A percentile compares a stretch with the other conserved stretches of the same genome.
Evolutionary conservation across 2,329 filamentous ascomycete genomes (phyloP).

Genomic region (Harringtonia aguacate): DNA sequence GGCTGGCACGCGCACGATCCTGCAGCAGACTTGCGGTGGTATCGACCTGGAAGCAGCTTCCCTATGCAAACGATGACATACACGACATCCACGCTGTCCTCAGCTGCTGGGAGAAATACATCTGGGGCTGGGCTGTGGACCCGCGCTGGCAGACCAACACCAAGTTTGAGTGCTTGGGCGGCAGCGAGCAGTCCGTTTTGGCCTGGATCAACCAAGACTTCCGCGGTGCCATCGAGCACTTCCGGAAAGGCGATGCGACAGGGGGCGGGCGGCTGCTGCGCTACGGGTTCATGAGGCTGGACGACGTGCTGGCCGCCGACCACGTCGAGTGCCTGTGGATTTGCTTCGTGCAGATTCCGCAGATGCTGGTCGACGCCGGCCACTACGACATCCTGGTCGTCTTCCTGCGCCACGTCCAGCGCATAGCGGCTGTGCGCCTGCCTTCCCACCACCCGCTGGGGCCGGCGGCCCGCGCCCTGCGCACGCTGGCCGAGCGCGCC

Average conservation of each 20-base stretch:
- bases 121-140: constrained; percentile 1
- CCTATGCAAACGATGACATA: background rate
- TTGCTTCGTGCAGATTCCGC: constrained; percentile 1
- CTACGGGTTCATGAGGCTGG: constrained; percentile 1
- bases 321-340: constrained; percentile 1
- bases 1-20: background rate
- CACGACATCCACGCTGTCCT: background rate
- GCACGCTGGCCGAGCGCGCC: background rate
- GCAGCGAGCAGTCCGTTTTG: background rate
- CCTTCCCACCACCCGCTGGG: background rate
- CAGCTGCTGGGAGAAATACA: background rate
- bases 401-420: background rate
- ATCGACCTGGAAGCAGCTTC: background rate
- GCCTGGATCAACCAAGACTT: constrained; percentile 1
- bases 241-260: background rate
- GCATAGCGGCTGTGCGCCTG: background rate
- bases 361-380: background rate
- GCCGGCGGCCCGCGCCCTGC: background rate
- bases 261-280: background rate
- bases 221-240: background rate
- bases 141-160: background rate
- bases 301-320: background rate
- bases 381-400: background rate
- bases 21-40: background rate
- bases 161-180: background rate